These are phyloP conservation scores for Chamaenerion angustifolium DNA, from an alignment of 345 rosid species.

Conservation along the genomic window DNA sequence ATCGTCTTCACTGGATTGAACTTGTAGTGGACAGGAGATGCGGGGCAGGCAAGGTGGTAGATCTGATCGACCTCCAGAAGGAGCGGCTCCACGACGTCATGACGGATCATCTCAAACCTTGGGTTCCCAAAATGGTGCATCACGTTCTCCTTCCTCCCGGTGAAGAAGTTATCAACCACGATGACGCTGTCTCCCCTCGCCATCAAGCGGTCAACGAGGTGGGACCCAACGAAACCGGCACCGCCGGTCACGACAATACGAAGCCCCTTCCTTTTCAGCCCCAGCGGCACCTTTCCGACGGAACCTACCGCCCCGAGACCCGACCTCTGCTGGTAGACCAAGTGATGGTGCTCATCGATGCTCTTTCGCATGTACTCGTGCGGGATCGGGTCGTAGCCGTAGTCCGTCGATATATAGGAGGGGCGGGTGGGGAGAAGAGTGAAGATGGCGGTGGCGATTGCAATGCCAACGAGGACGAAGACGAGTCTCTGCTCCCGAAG, in stretches of 20 bases:
- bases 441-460: constrained; percentile 62
- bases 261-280: constrained; percentile 58
- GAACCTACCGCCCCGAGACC: constrained; percentile 18
- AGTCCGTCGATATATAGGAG: background rate
- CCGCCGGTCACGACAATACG: constrained; percentile 92
- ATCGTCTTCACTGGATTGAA: constrained; percentile 92
- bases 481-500: constrained; percentile 79
- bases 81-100: constrained; percentile 87
- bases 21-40: constrained; percentile 95
- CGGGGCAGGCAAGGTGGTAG: constrained; percentile 96
- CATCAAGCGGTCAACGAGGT: constrained; percentile 79
- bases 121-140: constrained; percentile 94
- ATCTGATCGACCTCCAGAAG: constrained; percentile 94
- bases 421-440: constrained; percentile 27
- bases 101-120: constrained; percentile 77
- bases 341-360: constrained; percentile 2
- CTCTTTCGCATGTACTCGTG: constrained; percentile 14
- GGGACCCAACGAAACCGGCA: constrained; percentile 97
- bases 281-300: constrained; percentile 73
- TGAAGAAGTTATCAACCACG: constrained; percentile 91
- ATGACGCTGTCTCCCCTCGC: constrained; percentile 89
- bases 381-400: constrained; percentile 9
- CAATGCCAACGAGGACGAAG: constrained; percentile 73
- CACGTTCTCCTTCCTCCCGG: constrained; percentile 88
- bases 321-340: constrained; percentile 13